Percentiles rank a stretch among this genome's conserved stretches.
phyloP scores from a whole-genome alignment of 2,329 filamentous ascomycete species.

The Macrophomina phaseolina region DNA sequence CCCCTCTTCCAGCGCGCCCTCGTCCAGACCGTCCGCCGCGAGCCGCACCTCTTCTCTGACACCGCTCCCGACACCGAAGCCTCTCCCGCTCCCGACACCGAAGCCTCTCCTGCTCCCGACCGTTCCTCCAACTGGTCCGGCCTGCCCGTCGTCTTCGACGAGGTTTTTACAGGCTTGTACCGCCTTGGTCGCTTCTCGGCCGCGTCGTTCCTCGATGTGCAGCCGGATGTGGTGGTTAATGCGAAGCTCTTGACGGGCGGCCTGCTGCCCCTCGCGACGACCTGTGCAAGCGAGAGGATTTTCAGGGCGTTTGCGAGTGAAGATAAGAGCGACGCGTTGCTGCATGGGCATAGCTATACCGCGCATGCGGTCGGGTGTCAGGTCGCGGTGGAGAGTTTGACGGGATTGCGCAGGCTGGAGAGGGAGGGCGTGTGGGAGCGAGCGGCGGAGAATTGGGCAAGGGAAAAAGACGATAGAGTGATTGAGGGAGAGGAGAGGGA shows the following conservation, averaged over 20 bases:
- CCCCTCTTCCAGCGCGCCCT: conserved; percentile 80
- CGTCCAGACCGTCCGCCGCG: conserved; percentile 68
- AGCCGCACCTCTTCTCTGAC: conserved; percentile 60
- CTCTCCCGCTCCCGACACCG: conserved; percentile 9
- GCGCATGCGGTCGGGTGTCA: conserved; percentile 82
- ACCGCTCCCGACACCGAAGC: conserved; percentile 24
- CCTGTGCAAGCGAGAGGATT: conserved; percentile 74
- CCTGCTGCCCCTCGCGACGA: conserved; percentile 76
- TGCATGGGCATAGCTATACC: conserved; percentile 88
- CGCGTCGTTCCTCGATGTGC: conserved; percentile 69
- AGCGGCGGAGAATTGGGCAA: conserved; percentile 58
- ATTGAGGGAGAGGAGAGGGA: conserved; percentile 48
- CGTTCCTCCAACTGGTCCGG: conserved; percentile 64
- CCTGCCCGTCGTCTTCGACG: conserved; percentile 80
- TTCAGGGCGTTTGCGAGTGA: conserved; percentile 73
- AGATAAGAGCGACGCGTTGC: conserved; percentile 77
- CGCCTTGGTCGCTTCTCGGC: conserved; percentile 76
- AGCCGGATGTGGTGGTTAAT: conserved; percentile 79
- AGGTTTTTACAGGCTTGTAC: conserved; percentile 86
- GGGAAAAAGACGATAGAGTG: background rate
- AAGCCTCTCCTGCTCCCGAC: conserved; percentile 26
- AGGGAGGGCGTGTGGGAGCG: conserved; percentile 60
- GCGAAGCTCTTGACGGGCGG: conserved; percentile 86
- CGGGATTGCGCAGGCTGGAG: conserved; percentile 65
- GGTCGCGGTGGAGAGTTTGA: conserved; percentile 72